Evolutionary conservation across 345 rosid genomes (phyloP), one percentile per base, ranked within the genome.

Genomic region (Microthlaspi erraticum): DNA sequence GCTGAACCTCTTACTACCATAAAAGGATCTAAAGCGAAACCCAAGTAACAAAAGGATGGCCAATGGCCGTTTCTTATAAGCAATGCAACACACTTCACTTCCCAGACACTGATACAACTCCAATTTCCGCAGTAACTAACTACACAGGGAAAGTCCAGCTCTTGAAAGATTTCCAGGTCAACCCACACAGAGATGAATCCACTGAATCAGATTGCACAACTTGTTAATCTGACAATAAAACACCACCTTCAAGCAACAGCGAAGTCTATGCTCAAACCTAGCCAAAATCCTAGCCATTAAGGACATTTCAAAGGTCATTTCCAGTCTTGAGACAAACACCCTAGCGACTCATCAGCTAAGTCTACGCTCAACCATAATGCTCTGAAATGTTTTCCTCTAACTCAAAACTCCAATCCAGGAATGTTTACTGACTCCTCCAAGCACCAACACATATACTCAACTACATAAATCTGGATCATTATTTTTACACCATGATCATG

Each of bases 1-100:
- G 32, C 42, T 62, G 37, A 19, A 44, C 4, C 37, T 66, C 83
- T 84, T 83, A 77, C 81, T 79, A 45, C 67, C 26, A 54, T 16
- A 56, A 52, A 46, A 70, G 65, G 72, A 60, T 56, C 62, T 38
- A 56, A 71, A 52, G 29, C 46, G 60, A 78, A 29, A 66, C 52
- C 66, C 72, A 72, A 70, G 37, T 56, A 80, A 74, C 52, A 68
- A 62, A 81, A 63, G 68, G 65, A 72, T 64, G 76, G 75, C 54
- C 65, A 78, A 73, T 72, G 73, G 69, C 84, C 72, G 57, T 74
- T 66, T 54, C 32, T 51, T 8, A 64, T 16, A 71, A 69, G 55
- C 37, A 56, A 63, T 39, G 64, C 34, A 70, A 57, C 63, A 57
- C 63, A 65, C 66, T 58, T 71, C 46, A 62, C 71, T 51, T 51